Percentiles rank a stretch among this genome's conserved stretches.
phyloP scores from a whole-genome alignment of 345 rosid genomes.

The Corymbia maculata region DNA sequence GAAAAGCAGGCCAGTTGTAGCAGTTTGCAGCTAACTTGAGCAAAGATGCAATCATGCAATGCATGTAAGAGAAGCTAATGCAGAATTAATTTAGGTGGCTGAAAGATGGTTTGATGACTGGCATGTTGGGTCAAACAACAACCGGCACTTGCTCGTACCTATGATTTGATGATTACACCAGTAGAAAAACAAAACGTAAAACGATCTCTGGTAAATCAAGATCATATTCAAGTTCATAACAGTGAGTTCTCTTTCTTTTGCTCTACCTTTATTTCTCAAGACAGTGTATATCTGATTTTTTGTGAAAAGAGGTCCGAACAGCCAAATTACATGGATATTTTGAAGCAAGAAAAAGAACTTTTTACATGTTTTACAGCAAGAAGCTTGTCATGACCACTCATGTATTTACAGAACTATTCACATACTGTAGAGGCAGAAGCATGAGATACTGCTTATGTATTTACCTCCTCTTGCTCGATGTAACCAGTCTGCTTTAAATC shows the following conservation, averaged over 20 bases:
- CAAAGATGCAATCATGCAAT: neutral
- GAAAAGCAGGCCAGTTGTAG: neutral
- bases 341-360: neutral
- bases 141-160: neutral
- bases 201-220: neutral
- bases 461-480: slow-evolving; percentile 27
- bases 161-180: neutral
- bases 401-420: neutral
- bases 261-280: neutral
- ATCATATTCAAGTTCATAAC: neutral
- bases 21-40: neutral
- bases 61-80: neutral
- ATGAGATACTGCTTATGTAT: neutral
- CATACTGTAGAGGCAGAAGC: neutral
- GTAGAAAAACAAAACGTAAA: neutral
- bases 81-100: neutral
- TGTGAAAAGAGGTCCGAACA: neutral
- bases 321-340: neutral
- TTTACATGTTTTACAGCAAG: neutral
- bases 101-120: neutral
- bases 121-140: neutral
- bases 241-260: neutral
- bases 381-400: neutral
- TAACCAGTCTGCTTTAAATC: slow-evolving; percentile 25
- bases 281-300: neutral